Conservation (phyloP, 2,329 filamentous ascomycete genomes). For the Simplicillium sp. region DNA sequence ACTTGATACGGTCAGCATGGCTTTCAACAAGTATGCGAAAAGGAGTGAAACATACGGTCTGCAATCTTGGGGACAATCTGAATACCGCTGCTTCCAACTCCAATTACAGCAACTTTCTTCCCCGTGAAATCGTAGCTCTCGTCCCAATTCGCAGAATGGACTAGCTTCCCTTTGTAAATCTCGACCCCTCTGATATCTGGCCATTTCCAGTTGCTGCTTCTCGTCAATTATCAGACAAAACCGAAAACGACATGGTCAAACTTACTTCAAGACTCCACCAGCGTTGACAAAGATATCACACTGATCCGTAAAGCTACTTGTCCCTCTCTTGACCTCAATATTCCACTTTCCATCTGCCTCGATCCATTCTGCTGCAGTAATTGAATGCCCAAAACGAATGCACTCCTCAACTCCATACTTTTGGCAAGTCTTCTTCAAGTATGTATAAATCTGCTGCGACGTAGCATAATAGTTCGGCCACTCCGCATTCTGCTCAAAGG, state of each 20-base stretch:
- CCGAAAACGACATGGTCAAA: neutral
- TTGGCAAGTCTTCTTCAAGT: conserved; percentile 35
- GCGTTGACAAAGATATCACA: conserved; percentile 32
- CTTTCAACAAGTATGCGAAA: no score
- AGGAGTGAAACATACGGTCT: conserved; percentile 14
- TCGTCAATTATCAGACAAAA: neutral
- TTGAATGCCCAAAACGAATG: conserved; percentile 23
- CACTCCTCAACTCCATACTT: conserved; percentile 32
- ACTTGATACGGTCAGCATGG: no score
- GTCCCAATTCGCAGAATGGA: conserved; percentile 46
- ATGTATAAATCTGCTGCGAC: conserved; percentile 43
- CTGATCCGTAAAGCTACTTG: neutral
- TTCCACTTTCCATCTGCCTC: conserved; percentile 32
- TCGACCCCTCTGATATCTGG: conserved; percentile 36
- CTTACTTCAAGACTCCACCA: conserved; percentile 43
- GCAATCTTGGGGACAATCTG: conserved; percentile 43
- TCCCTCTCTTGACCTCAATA: conserved; percentile 19
- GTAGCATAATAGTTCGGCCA: conserved; percentile 49
- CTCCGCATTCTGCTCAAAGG: conserved; percentile 47
- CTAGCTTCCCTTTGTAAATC: conserved; percentile 35
- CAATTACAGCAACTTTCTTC: conserved; percentile 46
- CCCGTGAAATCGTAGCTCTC: conserved; percentile 34
- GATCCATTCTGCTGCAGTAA: conserved; percentile 32
- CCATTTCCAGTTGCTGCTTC: conserved; percentile 31
- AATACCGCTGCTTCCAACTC: conserved; percentile 44